Evolutionary conservation across 345 rosid genomes (phyloP), one percentile per base, ranked within the genome.

Genomic region (Gossypium raimondii): DNA sequence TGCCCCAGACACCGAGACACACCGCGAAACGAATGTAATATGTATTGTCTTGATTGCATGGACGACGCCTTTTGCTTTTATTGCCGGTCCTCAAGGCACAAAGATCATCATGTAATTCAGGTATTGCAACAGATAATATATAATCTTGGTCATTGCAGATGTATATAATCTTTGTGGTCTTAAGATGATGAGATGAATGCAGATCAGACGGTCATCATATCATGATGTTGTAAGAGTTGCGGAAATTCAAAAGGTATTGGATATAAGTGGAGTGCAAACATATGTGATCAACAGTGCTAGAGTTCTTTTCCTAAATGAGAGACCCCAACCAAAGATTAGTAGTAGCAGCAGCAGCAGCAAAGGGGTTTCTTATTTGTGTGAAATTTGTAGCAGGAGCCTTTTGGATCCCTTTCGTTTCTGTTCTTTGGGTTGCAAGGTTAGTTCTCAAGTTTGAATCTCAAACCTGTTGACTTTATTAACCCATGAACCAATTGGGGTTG

Each of bases 351-450:
- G 72, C 11, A 72, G 67, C 60, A 63, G 73, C 25, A 76, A 76
- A 73, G 83, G 82, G 11, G 81, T 53, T 12, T 66, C 84, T 27
- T 75, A 83, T 80, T 24, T 78, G 3, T 83, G 84, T 41, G 79
- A 78, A 67, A 72, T 74, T 13, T 83, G 84, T 50, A 76, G 75
- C 17, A 76, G 86, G 17, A 81, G 29, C 69, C 82, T 85, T 2
- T 53, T 77, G 70, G 84, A 75, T 50, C 74, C 85, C 16, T 76
- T 73, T 58, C 83, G 83, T 38, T 80, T 79, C 78, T 83, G 86
- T 57, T 83, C 86, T 14, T 57, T 83, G 73, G 86, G 84, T 20
- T 83, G 86, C 38, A 83, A 83, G 86, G 86, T 83, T 58, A 34
- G 78, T 73, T 17, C 25, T 17, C 25, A 10, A 41, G 5, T 53